These are phyloP conservation scores for Citrus trifoliata DNA, from an alignment of 345 rosid genomes.

Conservation along the genomic window DNA sequence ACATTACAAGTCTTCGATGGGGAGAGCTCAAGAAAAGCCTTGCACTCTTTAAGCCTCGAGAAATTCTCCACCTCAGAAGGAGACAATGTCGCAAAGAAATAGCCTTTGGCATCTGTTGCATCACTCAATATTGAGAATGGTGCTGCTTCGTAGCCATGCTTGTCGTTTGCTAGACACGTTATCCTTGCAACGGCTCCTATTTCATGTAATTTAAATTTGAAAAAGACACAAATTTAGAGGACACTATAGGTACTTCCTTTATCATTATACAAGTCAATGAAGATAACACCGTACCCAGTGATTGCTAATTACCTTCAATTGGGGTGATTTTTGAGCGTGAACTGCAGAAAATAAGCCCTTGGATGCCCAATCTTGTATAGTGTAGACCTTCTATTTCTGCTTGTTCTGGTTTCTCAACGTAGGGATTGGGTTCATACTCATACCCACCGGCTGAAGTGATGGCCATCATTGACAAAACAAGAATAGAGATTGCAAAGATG, in stretches of 20 bases:
- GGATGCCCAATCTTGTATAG: conserved; percentile 46
- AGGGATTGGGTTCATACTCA: neutral
- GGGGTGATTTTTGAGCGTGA: conserved; percentile 37
- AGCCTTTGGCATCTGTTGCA: conserved; percentile 54
- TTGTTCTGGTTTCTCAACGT: conserved; percentile 16
- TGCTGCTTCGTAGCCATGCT: conserved; percentile 50
- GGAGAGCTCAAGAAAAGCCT: conserved; percentile 52
- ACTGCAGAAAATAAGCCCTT: conserved; percentile 62
- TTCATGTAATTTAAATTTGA: too few relatives aligned
- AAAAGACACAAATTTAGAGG: too few relatives aligned
- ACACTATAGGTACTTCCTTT: too few relatives aligned
- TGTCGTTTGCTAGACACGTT: conserved; percentile 49
- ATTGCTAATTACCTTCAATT: conserved; percentile 37
- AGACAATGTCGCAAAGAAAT: conserved; percentile 51
- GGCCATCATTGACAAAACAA: conserved; percentile 24
- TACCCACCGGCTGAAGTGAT: conserved; percentile 10
- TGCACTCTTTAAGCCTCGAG: conserved; percentile 47
- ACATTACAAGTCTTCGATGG: conserved; percentile 42
- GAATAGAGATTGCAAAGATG: conserved; percentile 14
- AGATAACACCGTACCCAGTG: too few relatives aligned
- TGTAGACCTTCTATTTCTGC: conserved; percentile 26
- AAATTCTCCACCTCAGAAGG: conserved; percentile 41
- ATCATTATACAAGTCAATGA: too few relatives aligned
- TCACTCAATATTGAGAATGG: conserved; percentile 49
- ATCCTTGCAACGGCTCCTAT: conserved; percentile 68